Percentiles rank a stretch among this genome's conserved stretches.
phyloP scores from a whole-genome alignment of 2,329 filamentous ascomycete genomes.

The Calonectria pauciramosa region DNA sequence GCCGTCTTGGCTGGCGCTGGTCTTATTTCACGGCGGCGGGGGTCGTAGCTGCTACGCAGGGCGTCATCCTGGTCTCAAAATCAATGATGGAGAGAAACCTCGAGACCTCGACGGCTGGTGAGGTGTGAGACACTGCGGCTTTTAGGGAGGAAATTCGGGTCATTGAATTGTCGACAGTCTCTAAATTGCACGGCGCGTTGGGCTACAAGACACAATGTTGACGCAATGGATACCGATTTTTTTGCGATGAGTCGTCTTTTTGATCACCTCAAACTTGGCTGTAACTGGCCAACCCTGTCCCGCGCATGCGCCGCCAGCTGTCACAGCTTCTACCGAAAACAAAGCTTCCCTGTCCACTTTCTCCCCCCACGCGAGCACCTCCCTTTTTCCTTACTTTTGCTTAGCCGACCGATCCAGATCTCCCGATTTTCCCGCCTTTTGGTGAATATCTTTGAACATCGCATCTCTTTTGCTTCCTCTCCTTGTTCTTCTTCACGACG shows the following conservation, averaged over 20 bases:
- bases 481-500: background rate
- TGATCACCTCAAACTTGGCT: background rate
- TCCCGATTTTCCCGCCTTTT: background rate
- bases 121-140: background rate
- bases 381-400: background rate
- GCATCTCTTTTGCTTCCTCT: background rate
- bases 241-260: background rate
- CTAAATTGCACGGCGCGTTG: background rate
- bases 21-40: background rate
- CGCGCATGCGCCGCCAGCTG: slow-evolving; percentile 30
- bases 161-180: background rate
- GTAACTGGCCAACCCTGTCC: slow-evolving; percentile 2
- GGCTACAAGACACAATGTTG: background rate
- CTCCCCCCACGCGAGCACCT: slow-evolving; percentile 8
- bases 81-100: background rate
- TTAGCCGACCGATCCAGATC: background rate
- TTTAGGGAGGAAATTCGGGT: too few species aligned
- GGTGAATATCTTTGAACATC: background rate
- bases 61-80: background rate
- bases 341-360: slow-evolving; percentile 8
- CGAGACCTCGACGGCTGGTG: background rate
- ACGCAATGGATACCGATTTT: background rate
- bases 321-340: slow-evolving; percentile 16
- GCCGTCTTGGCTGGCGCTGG: background rate
- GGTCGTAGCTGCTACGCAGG: background rate